These are phyloP conservation scores for Thyridium curvatum DNA, from an alignment of 2,329 filamentous ascomycete species.

Conservation along the genomic window DNA sequence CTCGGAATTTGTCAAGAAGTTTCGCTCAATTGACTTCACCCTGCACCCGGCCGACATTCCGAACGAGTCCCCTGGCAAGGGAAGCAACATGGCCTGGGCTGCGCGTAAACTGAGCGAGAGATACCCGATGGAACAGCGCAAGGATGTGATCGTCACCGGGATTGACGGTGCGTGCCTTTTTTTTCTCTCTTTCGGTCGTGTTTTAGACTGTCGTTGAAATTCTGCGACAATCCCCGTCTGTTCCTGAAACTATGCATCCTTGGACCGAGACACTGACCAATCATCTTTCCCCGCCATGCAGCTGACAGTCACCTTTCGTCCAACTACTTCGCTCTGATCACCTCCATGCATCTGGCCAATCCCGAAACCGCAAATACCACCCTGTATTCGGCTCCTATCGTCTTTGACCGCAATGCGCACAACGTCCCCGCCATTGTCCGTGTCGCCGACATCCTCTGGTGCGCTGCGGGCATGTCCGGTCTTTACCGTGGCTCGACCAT, in stretches of 20 bases:
- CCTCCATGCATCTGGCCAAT: conserved; percentile 53
- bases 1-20: conserved; percentile 57
- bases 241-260: conserved; percentile 3
- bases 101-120: conserved; percentile 58
- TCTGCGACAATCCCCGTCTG: neutral
- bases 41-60: conserved; percentile 60
- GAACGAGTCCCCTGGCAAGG: conserved; percentile 66
- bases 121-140: conserved; percentile 45
- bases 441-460: conserved; percentile 68
- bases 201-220: neutral
- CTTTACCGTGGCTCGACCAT: conserved; percentile 58
- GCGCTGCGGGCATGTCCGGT: conserved; percentile 63
- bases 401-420: conserved; percentile 70
- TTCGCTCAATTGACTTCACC: conserved; percentile 61
- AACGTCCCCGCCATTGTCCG: conserved; percentile 61
- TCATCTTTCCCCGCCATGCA: conserved; percentile 22
- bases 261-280: conserved; percentile 10
- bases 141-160: conserved; percentile 62
- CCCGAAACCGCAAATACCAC: conserved; percentile 56
- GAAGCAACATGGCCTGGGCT: conserved; percentile 68
- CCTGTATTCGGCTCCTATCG: conserved; percentile 63
- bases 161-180: conserved; percentile 57
- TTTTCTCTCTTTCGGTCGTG: neutral
- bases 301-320: conserved; percentile 65
- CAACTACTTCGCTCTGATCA: conserved; percentile 61